Conservation (phyloP, 495 filamentous ascomycete species). For the Aspergillus nidulans region DNA sequence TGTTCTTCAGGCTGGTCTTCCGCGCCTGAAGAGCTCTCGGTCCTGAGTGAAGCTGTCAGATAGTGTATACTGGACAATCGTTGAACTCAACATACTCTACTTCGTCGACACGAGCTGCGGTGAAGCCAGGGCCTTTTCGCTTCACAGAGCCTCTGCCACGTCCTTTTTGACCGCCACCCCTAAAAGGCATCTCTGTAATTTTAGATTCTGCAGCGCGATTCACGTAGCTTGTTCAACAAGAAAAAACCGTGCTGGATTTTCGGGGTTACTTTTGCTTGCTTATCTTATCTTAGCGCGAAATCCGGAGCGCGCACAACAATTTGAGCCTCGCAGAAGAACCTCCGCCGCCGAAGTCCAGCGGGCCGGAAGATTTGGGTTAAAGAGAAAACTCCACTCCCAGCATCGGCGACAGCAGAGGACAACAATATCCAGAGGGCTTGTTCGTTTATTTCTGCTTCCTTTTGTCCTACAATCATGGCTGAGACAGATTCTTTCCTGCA, state of each 20-base stretch:
- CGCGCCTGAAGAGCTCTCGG: constrained; percentile 33
- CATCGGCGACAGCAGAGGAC: constrained; percentile 17
- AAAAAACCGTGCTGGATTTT: background rate
- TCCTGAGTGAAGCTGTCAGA: constrained; percentile 25
- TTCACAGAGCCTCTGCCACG: constrained; percentile 26
- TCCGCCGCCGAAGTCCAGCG: constrained; percentile 20
- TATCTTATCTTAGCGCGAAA: constrained; percentile 57
- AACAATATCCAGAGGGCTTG: constrained; percentile 12
- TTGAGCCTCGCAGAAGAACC: constrained; percentile 32
- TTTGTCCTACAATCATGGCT: constrained; percentile 62
- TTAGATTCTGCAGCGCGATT: background rate
- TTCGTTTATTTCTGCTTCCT: constrained; percentile 13
- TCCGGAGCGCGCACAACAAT: constrained; percentile 47
- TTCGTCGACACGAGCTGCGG: constrained; percentile 39
- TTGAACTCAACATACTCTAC: constrained; percentile 28
- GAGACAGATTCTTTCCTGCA: constrained; percentile 85
- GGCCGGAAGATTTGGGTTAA: constrained; percentile 23
- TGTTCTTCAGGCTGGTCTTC: constrained; percentile 13
- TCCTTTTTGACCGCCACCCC: constrained; percentile 26
- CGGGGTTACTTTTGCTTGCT: constrained; percentile 20
- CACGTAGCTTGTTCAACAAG: background rate
- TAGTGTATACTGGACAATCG: background rate
- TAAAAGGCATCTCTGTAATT: constrained; percentile 14
- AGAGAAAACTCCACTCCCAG: constrained; percentile 21
- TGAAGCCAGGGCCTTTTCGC: constrained; percentile 25